These are phyloP conservation scores for Ilex asprella DNA, from an alignment of 257 asterid species.

Conservation along the genomic window DNA sequence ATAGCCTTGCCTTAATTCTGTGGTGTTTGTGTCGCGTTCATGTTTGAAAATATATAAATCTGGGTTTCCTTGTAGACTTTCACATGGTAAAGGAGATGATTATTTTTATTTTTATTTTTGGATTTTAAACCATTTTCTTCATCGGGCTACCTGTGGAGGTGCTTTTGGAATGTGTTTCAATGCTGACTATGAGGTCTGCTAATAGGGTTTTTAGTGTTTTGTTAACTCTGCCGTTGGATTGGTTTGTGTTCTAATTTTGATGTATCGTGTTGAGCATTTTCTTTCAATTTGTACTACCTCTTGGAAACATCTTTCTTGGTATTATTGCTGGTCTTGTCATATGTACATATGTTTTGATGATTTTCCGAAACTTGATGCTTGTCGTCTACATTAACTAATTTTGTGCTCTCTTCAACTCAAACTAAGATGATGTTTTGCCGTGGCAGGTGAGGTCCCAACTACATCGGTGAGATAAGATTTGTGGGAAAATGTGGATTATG, in stretches of 20 bases:
- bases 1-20: too few relatives aligned
- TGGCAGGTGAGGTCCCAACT: slow-evolving; percentile 34
- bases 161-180: not conserved
- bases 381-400: slow-evolving; percentile 31
- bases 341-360: slow-evolving; percentile 23
- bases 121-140: slow-evolving; percentile 14
- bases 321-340: slow-evolving; percentile 35
- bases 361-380: slow-evolving; percentile 40
- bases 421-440: slow-evolving; percentile 37
- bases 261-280: slow-evolving; percentile 23
- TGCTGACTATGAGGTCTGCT: slow-evolving; percentile 2
- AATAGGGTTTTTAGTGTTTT: slow-evolving; percentile 14
- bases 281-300: slow-evolving; percentile 20
- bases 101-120: too few relatives aligned
- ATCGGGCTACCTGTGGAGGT: slow-evolving; percentile 14
- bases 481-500: slow-evolving; percentile 28
- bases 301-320: slow-evolving; percentile 34
- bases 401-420: slow-evolving; percentile 40
- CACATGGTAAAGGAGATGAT: slow-evolving; percentile 10
- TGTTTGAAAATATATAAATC: slow-evolving; percentile 4
- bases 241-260: slow-evolving; percentile 20
- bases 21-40: too few relatives aligned
- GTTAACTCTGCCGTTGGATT: slow-evolving; percentile 15
- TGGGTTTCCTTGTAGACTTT: slow-evolving; percentile 6
- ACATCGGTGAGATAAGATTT: slow-evolving; percentile 26